A percentile compares a stretch with the other conserved stretches of the same genome.
Conservation (phyloP, 1,284 basidiomycete genomes). For the Phellopilus nigrolimitatus region DNA sequence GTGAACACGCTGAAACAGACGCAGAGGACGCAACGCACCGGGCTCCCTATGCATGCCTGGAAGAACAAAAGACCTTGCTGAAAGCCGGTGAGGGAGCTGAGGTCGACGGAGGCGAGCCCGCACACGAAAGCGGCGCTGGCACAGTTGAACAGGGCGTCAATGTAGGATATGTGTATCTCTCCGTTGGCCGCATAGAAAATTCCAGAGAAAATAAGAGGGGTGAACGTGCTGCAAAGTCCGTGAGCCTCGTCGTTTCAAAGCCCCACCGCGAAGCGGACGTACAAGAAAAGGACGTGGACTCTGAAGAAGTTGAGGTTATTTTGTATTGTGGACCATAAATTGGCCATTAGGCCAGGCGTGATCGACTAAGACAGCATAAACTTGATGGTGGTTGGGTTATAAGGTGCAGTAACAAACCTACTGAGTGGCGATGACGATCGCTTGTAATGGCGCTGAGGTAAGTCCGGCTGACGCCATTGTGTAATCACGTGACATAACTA, state of each 20-base stretch:
- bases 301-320: constrained; percentile 66
- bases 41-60: constrained; percentile 68
- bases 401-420: neutral
- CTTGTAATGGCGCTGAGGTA: too few relatives aligned
- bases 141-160: constrained; percentile 73
- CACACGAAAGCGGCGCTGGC: constrained; percentile 78
- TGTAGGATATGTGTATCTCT: constrained; percentile 54
- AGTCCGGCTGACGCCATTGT: too few relatives aligned
- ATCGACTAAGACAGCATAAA: neutral
- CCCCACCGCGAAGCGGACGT: constrained; percentile 23
- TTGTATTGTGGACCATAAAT: neutral
- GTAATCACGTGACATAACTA: too few relatives aligned
- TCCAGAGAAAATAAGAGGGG: constrained; percentile 66
- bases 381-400: neutral
- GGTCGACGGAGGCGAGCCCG: constrained; percentile 69
- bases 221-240: constrained; percentile 53
- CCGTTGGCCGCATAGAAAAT: constrained; percentile 78
- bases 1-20: neutral
- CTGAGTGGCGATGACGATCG: neutral
- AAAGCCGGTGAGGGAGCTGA: constrained; percentile 68
- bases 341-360: neutral
- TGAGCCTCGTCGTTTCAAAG: neutral
- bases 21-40: constrained; percentile 41
- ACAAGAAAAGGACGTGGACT: constrained; percentile 54
- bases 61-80: constrained; percentile 75